These are phyloP conservation scores for Aspergillus kassunensis DNA, from an alignment of 495 filamentous ascomycete genomes.

Conservation along the genomic window DNA sequence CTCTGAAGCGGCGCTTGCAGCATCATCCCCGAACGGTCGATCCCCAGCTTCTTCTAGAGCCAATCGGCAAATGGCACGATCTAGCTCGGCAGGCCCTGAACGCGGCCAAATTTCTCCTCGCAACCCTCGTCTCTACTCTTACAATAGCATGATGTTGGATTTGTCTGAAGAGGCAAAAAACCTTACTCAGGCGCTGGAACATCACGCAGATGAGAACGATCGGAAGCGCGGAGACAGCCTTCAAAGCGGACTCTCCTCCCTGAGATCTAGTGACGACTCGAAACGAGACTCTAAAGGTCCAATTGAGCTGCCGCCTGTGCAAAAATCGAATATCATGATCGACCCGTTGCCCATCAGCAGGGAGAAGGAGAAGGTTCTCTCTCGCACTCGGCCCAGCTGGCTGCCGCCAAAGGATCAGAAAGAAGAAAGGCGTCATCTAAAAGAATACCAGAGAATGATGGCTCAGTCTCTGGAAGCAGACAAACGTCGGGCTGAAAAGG, in stretches of 20 bases:
- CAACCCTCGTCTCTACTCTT: constrained; percentile 72
- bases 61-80: constrained; percentile 28
- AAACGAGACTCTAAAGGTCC: constrained; percentile 53
- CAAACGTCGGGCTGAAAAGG: constrained; percentile 46
- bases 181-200: constrained; percentile 84
- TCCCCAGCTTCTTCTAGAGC: constrained; percentile 35
- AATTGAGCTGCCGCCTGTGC: constrained; percentile 73
- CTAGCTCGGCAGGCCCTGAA: constrained; percentile 43
- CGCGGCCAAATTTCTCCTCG: constrained; percentile 46
- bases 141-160: constrained; percentile 73
- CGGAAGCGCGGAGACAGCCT: constrained; percentile 46
- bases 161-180: constrained; percentile 84
- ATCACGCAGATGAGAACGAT: constrained; percentile 67
- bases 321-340: constrained; percentile 88
- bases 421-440: constrained; percentile 87
- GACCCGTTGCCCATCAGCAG: constrained; percentile 93
- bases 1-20: constrained; percentile 18
- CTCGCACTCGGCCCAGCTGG: constrained; percentile 90
- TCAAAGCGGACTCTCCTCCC: constrained; percentile 43
- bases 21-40: constrained; percentile 14
- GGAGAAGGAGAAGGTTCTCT: constrained; percentile 91
- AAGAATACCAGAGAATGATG: constrained; percentile 94
- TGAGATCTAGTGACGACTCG: constrained; percentile 45
- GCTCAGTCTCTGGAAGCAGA: constrained; percentile 64
- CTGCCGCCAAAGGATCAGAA: constrained; percentile 89